Percentiles rank a stretch among this genome's conserved stretches.
Evolutionary conservation across 768 basidiomycete genomes (phyloP).

Genomic region (Boletus vinaceobasis): DNA sequence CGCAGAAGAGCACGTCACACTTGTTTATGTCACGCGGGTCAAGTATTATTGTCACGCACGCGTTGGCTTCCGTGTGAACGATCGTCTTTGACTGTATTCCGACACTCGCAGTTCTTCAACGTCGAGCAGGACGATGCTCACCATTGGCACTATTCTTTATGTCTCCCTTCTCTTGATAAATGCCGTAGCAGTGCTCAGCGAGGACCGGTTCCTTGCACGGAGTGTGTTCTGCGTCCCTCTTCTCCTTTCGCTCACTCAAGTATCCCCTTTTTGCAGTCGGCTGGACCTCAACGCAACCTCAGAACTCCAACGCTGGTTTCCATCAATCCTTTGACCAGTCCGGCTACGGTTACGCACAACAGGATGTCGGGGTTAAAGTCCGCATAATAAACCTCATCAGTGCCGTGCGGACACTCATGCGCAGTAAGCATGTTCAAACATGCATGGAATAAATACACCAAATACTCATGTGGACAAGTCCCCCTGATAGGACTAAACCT

Average conservation of each 20-base stretch:
- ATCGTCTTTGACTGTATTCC: neutral
- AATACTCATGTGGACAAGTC: conserved; percentile 50
- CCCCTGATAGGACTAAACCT: conserved; percentile 88
- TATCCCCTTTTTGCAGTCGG: conserved; percentile 57
- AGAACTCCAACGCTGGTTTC: conserved; percentile 52
- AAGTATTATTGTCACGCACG: conserved; percentile 13
- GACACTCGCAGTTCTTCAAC: conserved; percentile 1
- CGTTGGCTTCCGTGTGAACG: neutral
- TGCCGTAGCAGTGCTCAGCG: conserved; percentile 91
- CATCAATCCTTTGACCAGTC: conserved; percentile 68
- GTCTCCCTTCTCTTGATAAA: conserved; percentile 87
- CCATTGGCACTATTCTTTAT: conserved; percentile 76
- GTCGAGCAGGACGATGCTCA: conserved; percentile 41
- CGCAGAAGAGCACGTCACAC: conserved; percentile 14
- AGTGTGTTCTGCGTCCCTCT: conserved; percentile 50
- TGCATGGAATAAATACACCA: conserved; percentile 9
- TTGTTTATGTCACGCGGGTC: conserved; percentile 11
- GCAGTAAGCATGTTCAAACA: conserved; percentile 64
- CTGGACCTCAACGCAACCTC: conserved; percentile 73
- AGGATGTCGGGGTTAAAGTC: conserved; percentile 73
- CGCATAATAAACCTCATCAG: conserved; percentile 89
- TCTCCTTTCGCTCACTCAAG: conserved; percentile 14
- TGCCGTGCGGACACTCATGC: conserved; percentile 94
- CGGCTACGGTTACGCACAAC: conserved; percentile 51
- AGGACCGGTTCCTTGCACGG: conserved; percentile 92